These are phyloP conservation scores for Yamadazyma diddensiae DNA, from an alignment of 1,139 yeast species.

Conservation along the genomic window DNA sequence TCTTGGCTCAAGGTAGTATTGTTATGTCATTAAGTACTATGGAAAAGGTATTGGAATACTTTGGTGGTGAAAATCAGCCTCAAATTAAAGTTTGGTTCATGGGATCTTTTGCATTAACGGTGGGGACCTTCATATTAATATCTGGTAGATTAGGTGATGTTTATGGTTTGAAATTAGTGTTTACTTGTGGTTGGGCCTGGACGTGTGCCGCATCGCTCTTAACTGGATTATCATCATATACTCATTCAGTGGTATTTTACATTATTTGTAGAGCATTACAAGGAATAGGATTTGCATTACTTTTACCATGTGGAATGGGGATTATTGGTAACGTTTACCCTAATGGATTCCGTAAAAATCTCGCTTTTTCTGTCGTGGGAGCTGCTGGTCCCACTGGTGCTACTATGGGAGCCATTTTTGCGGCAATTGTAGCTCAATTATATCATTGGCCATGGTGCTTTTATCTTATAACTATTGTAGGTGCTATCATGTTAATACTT, in stretches of 20 bases:
- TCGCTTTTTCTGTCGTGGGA: conserved; percentile 50
- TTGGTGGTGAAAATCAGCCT: conserved; percentile 15
- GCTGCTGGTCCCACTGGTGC: conserved; percentile 59
- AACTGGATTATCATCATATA: conserved; percentile 46
- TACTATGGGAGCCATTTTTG: conserved; percentile 45
- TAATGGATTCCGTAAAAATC: conserved; percentile 45
- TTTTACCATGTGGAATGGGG: conserved; percentile 22
- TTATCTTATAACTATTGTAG: conserved; percentile 40
- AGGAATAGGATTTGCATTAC: conserved; percentile 53
- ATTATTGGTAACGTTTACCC: conserved; percentile 42
- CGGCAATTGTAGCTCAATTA: conserved; percentile 42
- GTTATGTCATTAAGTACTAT: conserved; percentile 40
- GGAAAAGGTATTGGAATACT: conserved; percentile 33
- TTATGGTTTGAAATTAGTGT: conserved; percentile 45
- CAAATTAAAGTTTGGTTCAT: conserved; percentile 49
- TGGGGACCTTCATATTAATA: conserved; percentile 57
- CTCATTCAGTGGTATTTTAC: conserved; percentile 43
- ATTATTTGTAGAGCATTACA: conserved; percentile 52
- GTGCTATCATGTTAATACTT: conserved; percentile 25
- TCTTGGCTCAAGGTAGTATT: conserved; percentile 37
- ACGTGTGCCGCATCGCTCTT: conserved; percentile 42
- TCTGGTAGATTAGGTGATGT: conserved; percentile 61
- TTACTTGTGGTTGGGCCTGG: conserved; percentile 46
- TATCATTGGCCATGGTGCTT: conserved; percentile 56
- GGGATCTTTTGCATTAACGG: conserved; percentile 55